Evolutionary conservation across 257 asterid genomes (phyloP), one percentile per base, ranked within the genome.

Genomic region (Solanum sitiens): DNA sequence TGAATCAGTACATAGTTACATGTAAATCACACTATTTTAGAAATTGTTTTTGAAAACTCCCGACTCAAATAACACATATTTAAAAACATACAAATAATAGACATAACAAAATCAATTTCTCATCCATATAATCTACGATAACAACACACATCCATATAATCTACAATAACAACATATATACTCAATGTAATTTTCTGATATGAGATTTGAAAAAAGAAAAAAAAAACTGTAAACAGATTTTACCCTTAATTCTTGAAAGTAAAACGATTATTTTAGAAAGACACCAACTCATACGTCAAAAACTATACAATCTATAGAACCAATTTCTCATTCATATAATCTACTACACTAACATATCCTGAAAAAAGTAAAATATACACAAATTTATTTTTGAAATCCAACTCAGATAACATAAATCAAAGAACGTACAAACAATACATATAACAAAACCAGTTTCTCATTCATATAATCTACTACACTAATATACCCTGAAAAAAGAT

Each of bases 201-300:
- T 20, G 2, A 20, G 12, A 59, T 59, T 1, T 59, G 11, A 20
- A 56, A 59, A 8, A 37, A 32, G 3, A 32, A 32, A 56, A 56
- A 16, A 0, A 20, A 20, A 8, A 59, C 2, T 20, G 0, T 20
- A 7, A 4, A 7, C 0, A 20, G 12, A 59, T 7, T 20, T 59
- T 18, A 20, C 25, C 0, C 39, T 37, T 5, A 37, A 5, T 35
- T 37, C 6, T 37, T 37, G 1, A 37, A 37, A 37, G 7, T 37
- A 37, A 37, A 5, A 37, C 6, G 39, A 37, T 37, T 37, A 1
- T 37, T 37, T 37, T 37, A 1, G 1, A 37, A 37, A 37, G 7
- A 37, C 39, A 37, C 2, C 7, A 37, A 37, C 39, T 37, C 39
- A 37, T 6, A 37, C 7, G 7, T 37, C 7, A 37, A 37, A 35